phyloP scores from a whole-genome alignment of 169 alveolate species.

The Ichthyophthirius multifiliis region DNA sequence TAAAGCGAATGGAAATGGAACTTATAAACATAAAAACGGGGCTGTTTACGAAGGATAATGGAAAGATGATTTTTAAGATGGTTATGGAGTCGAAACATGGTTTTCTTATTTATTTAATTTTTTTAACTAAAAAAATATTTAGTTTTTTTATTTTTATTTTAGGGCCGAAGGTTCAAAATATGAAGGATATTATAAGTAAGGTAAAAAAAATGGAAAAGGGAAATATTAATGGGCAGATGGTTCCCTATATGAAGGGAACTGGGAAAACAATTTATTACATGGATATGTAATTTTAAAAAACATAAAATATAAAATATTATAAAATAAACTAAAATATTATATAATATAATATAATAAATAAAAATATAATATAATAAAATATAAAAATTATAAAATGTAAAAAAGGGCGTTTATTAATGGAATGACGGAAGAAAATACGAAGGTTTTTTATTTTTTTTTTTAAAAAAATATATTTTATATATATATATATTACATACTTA shows the following conservation, averaged over 20 bases:
- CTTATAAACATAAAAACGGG: conserved; percentile 45
- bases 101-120: not conserved
- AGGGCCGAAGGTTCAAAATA: conserved; percentile 81
- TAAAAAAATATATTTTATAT: not conserved
- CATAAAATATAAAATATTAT: not conserved
- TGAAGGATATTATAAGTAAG: conserved; percentile 64
- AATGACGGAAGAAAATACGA: conserved; percentile 26
- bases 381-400: not conserved
- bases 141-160: not conserved
- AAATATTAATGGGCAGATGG: conserved; percentile 42
- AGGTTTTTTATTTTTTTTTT: not conserved
- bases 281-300: conserved; percentile 13
- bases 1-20: conserved; percentile 65
- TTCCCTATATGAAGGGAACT: conserved; percentile 21
- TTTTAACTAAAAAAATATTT: not conserved
- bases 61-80: conserved; percentile 8
- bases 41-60: conserved; percentile 53
- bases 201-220: conserved; percentile 60
- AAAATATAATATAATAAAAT: not conserved
- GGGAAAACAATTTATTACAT: conserved; percentile 8
- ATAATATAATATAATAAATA: not conserved
- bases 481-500: not conserved
- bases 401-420: conserved; percentile 30
- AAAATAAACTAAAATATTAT: not conserved
- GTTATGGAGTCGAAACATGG: conserved; percentile 25